Evolutionary conservation across 495 filamentous ascomycete genomes (phyloP).

Genomic region (Penicillium argentinense): DNA sequence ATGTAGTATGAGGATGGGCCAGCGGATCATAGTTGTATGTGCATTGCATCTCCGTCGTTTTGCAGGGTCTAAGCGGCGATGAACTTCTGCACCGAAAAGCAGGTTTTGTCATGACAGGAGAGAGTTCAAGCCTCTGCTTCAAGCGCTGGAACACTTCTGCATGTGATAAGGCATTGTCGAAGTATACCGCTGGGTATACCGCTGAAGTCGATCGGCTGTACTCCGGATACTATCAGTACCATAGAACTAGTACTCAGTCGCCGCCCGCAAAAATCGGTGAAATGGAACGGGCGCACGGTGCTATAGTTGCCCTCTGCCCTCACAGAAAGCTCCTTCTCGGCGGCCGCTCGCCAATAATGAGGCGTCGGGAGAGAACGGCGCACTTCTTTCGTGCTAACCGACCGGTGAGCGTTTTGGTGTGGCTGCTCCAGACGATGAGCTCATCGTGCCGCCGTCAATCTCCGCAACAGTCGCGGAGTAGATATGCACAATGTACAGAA

Average conservation of each 20-base stretch:
- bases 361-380: constrained; percentile 26
- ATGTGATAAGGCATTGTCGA: too few relatives aligned
- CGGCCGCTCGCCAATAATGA: background rate
- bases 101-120: background rate
- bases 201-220: too few relatives aligned
- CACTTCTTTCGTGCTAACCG: constrained; percentile 3
- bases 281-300: background rate
- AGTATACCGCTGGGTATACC: too few relatives aligned
- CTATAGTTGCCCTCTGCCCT: background rate
- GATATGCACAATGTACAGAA: too few relatives aligned
- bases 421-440: constrained; percentile 7
- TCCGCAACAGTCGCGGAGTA: background rate
- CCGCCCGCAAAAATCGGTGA: constrained; percentile 2
- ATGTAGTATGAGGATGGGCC: too few relatives aligned
- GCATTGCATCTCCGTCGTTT: background rate
- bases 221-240: too few relatives aligned
- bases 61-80: constrained; percentile 2
- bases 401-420: constrained; percentile 23
- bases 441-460: constrained; percentile 14
- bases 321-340: background rate
- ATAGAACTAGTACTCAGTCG: too few relatives aligned
- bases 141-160: background rate
- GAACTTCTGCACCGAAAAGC: constrained; percentile 4
- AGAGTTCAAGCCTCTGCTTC: background rate
- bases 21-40: too few relatives aligned